phyloP scores from a whole-genome alignment of 305 asterid genomes.

The Fraxinus angustifolia region DNA sequence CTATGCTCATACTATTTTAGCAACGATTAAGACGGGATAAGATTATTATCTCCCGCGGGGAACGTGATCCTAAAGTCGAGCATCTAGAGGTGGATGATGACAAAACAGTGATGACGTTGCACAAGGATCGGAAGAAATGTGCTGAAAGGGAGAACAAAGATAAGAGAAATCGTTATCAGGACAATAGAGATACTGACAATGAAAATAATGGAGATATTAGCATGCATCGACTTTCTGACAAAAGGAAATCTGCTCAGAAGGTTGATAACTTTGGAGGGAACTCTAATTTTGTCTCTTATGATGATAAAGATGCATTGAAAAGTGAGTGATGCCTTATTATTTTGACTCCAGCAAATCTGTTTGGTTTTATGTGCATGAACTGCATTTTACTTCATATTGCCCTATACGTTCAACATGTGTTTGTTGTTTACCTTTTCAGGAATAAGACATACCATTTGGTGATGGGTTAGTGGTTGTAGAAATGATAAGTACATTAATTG shows the following conservation, averaged over 20 bases:
- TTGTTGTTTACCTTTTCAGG: background rate
- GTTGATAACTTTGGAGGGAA: slow-evolving; percentile 69
- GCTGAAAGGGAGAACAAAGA: slow-evolving; percentile 72
- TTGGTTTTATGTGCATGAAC: background rate
- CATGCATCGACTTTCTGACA: slow-evolving; percentile 68
- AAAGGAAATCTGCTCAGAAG: slow-evolving; percentile 64
- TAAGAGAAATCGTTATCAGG: slow-evolving; percentile 67
- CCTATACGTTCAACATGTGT: background rate
- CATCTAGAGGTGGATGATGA: slow-evolving; percentile 75
- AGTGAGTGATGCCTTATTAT: slow-evolving; percentile 52
- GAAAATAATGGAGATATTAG: slow-evolving; percentile 66
- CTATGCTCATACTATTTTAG: slow-evolving; percentile 29
- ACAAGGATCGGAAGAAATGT: slow-evolving; percentile 79
- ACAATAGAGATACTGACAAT: slow-evolving; percentile 58
- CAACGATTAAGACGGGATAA: slow-evolving; percentile 69
- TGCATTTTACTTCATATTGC: background rate
- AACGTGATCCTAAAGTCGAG: slow-evolving; percentile 73
- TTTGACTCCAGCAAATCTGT: background rate
- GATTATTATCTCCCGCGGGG: slow-evolving; percentile 57
- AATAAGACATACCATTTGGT: background rate
- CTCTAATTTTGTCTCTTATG: slow-evolving; percentile 49
- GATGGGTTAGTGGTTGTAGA: background rate
- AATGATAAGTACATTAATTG: background rate
- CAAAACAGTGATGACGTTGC: slow-evolving; percentile 61
- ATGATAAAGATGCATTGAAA: slow-evolving; percentile 76